Conservation (phyloP, 441 rosid genomes). For the Breynia disticha region DNA sequence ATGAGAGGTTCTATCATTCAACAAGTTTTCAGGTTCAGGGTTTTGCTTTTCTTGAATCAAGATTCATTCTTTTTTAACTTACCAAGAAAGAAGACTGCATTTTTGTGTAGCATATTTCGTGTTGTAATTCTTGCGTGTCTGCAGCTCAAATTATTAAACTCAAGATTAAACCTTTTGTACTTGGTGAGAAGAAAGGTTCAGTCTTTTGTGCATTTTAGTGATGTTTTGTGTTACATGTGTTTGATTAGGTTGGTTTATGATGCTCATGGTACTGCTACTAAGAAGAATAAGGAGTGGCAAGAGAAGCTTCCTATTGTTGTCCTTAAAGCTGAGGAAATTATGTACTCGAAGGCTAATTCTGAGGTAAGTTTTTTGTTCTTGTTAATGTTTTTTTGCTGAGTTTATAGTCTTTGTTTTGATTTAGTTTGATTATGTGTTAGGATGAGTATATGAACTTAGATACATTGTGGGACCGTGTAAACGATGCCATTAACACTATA, state of each 20-base stretch:
- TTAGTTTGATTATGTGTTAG: slow-evolving; percentile 19
- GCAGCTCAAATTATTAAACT: not conserved
- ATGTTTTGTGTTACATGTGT: slow-evolving; percentile 13
- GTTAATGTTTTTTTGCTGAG: not conserved
- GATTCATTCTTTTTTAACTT: too few relatives aligned
- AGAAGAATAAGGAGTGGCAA: slow-evolving; percentile 87
- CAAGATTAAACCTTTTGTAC: slow-evolving; percentile 2
- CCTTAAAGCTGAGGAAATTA: slow-evolving; percentile 79
- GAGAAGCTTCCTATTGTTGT: slow-evolving; percentile 82
- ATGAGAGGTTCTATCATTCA: slow-evolving; percentile 79
- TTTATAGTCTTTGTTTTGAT: slow-evolving; percentile 9
- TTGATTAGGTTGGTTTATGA: slow-evolving; percentile 65
- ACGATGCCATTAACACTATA: slow-evolving; percentile 83
- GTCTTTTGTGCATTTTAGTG: not conserved
- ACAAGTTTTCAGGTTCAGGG: slow-evolving; percentile 84
- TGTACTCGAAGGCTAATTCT: slow-evolving; percentile 93
- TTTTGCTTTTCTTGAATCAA: slow-evolving; percentile 1
- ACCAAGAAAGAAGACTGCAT: too few relatives aligned
- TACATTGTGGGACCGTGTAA: slow-evolving; percentile 77
- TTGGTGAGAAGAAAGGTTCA: not conserved
- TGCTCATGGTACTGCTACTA: slow-evolving; percentile 50
- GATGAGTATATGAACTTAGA: slow-evolving; percentile 68
- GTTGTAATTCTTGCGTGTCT: too few relatives aligned
- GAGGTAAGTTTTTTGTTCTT: slow-evolving; percentile 37
- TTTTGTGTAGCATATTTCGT: too few relatives aligned